Base-by-base conservation (phyloP, 129 eudicot genomes). In the Flaveria sonorensis region DNA sequence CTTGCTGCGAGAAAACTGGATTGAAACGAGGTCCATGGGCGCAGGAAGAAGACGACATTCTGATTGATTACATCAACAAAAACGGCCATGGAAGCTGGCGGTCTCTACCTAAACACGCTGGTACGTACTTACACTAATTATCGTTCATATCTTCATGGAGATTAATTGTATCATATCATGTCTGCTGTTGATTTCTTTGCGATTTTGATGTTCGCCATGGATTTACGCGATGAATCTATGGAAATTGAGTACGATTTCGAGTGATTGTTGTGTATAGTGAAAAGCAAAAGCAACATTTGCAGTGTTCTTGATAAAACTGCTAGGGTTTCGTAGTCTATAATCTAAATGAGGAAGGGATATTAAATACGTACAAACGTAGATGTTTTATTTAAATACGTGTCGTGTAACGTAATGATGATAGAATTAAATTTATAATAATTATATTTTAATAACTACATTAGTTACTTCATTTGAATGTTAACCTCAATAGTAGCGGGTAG, bases 21-120 rank as follows among this genome's bases (percentile, higher is more conserved):
- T 40, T 92, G 89, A 92, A 90, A 74, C 84, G 83, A 75, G 98
- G 98, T 36, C 89, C 96, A 14, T 92, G 96, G 98, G 77, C 96
- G 16, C 81, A 84, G 40, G 96, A 90, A 67, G 98, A 92, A 88
- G 98, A 92, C 72, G 90, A 86, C 24, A 66, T 85, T 68, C 83
- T 92, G 15, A 16, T 86, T 20, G 79, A 89, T 3, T 86, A 69
- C 67, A 88, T 92, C 68, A 81, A 79, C 77, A 77, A 78, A 70
- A 76, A 90, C 75, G 97, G 97, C 51, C 91, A 88, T 81, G 91
- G 93, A 12, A 89, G 88, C 88, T 92, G 97, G 97, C 84, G 97
- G 45, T 86, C 97, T 84, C 91, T 92, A 10, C 97, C 97, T 15
- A 89, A 89, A 66, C 90, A 77, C 65, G 96, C 97, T 71, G 97